A percentile compares a stretch with the other conserved stretches of the same genome.
Conservation (phyloP, 768 basidiomycete species). For the Russula ochroleuca region DNA sequence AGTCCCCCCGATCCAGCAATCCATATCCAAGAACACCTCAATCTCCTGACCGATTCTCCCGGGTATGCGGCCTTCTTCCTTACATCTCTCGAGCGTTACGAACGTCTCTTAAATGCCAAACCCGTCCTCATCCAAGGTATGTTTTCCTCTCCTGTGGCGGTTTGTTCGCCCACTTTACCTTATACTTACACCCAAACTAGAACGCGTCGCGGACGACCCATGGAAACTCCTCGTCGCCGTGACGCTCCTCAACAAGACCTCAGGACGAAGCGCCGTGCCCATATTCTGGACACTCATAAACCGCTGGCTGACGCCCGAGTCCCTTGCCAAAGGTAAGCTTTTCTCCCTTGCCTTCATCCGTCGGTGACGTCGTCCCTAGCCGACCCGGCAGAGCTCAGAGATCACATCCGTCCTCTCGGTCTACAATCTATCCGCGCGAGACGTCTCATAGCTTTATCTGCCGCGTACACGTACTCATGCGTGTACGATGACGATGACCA, state of each 20-base stretch:
- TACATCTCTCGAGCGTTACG: conserved; percentile 15
- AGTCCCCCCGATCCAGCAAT: neutral
- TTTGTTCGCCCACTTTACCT: too few relatives aligned
- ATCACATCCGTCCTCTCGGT: conserved; percentile 51
- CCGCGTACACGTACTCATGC: conserved; percentile 38
- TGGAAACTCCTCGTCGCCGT: conserved; percentile 70
- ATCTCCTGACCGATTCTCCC: conserved; percentile 20
- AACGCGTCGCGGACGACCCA: conserved; percentile 51
- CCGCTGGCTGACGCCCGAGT: conserved; percentile 55
- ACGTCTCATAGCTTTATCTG: conserved; percentile 53
- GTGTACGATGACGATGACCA: neutral
- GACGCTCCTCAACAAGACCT: conserved; percentile 66
- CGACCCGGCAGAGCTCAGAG: conserved; percentile 41
- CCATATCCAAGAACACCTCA: conserved; percentile 7
- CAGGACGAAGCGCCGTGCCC: conserved; percentile 59
- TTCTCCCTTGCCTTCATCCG: neutral
- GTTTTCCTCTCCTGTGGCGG: neutral
- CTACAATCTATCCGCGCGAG: conserved; percentile 53
- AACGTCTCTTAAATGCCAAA: conserved; percentile 27
- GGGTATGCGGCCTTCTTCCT: conserved; percentile 25
- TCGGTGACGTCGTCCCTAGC: conserved; percentile 38
- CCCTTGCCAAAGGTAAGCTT: conserved; percentile 49
- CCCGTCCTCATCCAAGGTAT: conserved; percentile 35
- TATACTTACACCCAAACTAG: conserved; percentile 32
- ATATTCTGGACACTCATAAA: conserved; percentile 55